Evolutionary conservation across 768 basidiomycete genomes (phyloP).

Genomic region (Russula foetens): DNA sequence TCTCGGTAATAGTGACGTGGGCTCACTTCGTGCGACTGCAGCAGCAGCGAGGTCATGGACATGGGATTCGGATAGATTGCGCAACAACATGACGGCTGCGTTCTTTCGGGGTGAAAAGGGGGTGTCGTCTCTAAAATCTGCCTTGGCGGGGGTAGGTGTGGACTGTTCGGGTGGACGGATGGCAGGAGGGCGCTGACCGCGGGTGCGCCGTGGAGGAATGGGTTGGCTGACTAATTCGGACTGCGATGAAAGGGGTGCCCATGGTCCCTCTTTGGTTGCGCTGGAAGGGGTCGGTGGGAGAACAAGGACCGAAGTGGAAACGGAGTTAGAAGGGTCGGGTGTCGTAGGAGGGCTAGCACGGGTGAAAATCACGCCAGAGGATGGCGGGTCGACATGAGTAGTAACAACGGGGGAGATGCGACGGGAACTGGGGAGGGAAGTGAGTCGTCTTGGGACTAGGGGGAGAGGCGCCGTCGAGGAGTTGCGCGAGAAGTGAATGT

Average conservation of each 20-base stretch:
- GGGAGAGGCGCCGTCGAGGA: slow-evolving; percentile 54
- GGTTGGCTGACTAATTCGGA: slow-evolving; percentile 22
- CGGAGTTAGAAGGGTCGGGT: not conserved
- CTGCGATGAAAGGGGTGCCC: slow-evolving; percentile 15
- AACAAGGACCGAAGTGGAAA: slow-evolving; percentile 18
- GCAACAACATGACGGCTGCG: not conserved
- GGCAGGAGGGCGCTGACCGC: slow-evolving; percentile 22
- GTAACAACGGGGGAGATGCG: slow-evolving; percentile 9
- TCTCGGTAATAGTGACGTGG: slow-evolving; percentile 39
- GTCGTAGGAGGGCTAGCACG: slow-evolving; percentile 12
- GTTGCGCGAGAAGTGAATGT: slow-evolving; percentile 33
- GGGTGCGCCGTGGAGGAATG: slow-evolving; percentile 25
- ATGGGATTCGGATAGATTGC: slow-evolving; percentile 19
- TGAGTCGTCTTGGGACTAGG: slow-evolving; percentile 46
- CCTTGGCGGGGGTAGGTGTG: slow-evolving; percentile 36
- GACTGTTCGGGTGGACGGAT: slow-evolving; percentile 34
- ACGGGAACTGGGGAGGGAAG: slow-evolving; percentile 24
- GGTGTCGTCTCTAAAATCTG: slow-evolving; percentile 5
- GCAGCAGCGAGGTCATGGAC: slow-evolving; percentile 14
- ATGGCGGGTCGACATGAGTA: slow-evolving; percentile 1
- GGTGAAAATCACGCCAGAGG: slow-evolving; percentile 11
- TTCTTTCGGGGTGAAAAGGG: slow-evolving; percentile 1
- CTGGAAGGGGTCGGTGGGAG: slow-evolving; percentile 23
- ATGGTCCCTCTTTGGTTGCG: slow-evolving; percentile 6
- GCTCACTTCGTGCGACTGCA: not conserved